A percentile compares a stretch with the other conserved stretches of the same genome.
Evolutionary conservation across 257 asterid species (phyloP).

Genomic region (Solanum dulcamara): DNA sequence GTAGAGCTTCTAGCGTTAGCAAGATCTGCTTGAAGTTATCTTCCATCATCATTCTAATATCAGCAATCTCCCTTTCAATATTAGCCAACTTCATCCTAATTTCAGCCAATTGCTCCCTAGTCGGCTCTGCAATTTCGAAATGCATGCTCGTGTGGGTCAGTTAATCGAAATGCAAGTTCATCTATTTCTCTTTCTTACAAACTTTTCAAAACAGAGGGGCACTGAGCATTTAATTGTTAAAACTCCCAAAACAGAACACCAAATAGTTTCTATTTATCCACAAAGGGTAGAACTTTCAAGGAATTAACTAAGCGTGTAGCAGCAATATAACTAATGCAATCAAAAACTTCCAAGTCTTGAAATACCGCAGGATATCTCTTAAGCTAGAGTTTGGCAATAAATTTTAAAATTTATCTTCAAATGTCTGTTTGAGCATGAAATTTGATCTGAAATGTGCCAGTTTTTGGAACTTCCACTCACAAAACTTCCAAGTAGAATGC

Average conservation of each 20-base stretch:
- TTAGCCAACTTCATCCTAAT: not conserved
- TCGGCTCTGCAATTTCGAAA: not conserved
- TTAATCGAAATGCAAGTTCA: not conserved
- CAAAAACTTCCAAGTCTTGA: not conserved
- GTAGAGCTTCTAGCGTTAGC: not conserved
- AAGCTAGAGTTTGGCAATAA: not conserved
- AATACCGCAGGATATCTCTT: not conserved
- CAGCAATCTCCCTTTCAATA: not conserved
- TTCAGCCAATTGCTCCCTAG: not conserved
- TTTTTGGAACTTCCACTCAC: not conserved
- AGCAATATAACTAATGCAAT: not conserved
- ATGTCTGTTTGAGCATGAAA: not conserved
- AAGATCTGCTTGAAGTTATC: not conserved
- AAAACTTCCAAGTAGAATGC: not conserved
- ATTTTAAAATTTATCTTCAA: not conserved
- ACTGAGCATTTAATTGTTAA: not conserved
- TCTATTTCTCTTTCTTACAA: not conserved
- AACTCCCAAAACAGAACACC: not conserved
- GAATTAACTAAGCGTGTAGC: not conserved
- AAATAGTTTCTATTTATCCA: not conserved
- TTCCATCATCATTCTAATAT: not conserved
- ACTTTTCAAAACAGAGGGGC: not conserved
- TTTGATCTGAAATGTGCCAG: not conserved
- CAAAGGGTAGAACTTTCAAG: not conserved
- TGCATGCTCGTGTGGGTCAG: not conserved